Evolutionary conservation across 306 rosid genomes (phyloP), one percentile per base, ranked within the genome.

Genomic region (Myrica gale): DNA sequence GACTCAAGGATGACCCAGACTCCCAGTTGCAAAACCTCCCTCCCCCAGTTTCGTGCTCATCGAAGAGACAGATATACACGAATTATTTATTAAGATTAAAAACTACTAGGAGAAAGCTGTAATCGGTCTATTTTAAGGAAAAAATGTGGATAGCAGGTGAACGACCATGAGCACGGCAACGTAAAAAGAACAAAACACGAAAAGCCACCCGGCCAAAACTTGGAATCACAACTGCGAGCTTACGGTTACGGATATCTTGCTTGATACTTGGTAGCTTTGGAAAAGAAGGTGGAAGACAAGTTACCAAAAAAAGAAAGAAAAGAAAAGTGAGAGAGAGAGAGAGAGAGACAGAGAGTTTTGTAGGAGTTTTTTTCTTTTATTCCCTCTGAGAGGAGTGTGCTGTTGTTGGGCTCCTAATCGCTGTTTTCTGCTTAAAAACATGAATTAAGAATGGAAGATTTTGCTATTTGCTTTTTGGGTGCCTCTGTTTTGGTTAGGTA

Each of bases 91-190:
- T 61, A 19, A 66, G 13, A 52, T 19, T 32, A 32, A 32, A 32
- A 32, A 32, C 37, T 32, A 32, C 2, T 32, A 7, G n/a, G 45
- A 12, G 39, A 68, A 61, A 32, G 6, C 10, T 55, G 43, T 73
- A 23, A 65, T 77, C 75, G 70, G 39, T 60, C 48, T 84, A 73
- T 26, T 54, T 61, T 76, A 76, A 68, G 82, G 63, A 56, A 57
- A 21, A 75, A 78, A 46, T n/a, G 73, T 48, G 16, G 53, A 58
- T 73, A 73, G 87, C 82, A 71, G 86, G 74, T 85, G 84, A 82
- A 82, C 88, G 79, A 81, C 88, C 85, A 77, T 78, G 52, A 78
- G 12, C 10, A 78, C 73, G 76, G 84, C 60, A 76, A 74, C 60
- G 75, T 37, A 74, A 50, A 12, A 37, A 53, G 62, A 76, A 82